These are phyloP conservation scores for Parietaria judaica DNA, from an alignment of 306 rosid species.

Conservation along the genomic window DNA sequence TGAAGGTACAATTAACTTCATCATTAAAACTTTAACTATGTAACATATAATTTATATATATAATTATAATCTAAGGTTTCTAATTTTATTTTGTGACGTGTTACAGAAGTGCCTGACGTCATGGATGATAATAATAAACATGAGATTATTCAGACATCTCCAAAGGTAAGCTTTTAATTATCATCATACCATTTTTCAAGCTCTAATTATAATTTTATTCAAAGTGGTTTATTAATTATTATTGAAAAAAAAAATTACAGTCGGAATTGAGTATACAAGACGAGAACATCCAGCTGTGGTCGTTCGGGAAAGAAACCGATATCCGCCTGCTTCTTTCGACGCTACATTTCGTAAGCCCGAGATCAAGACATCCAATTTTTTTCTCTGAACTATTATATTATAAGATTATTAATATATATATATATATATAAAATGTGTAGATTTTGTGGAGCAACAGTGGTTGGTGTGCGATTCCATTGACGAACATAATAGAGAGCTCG, in stretches of 20 bases:
- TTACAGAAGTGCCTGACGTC: too few relatives aligned
- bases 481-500: constrained; percentile 51
- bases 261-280: constrained; percentile 49
- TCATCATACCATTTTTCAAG: neutral
- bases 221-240: too few relatives aligned
- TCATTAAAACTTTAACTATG: neutral
- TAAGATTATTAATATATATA: constrained; percentile 10
- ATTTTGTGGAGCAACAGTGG: constrained; percentile 68
- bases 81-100: too few relatives aligned
- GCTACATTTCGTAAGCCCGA: constrained; percentile 51
- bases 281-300: constrained; percentile 70
- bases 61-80: too few relatives aligned
- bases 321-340: constrained; percentile 74
- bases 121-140: constrained; percentile 34
- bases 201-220: too few relatives aligned
- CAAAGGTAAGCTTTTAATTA: constrained; percentile 39
- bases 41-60: too few relatives aligned
- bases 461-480: constrained; percentile 56
- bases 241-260: constrained; percentile 23
- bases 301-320: constrained; percentile 69
- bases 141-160: constrained; percentile 25
- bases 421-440: constrained; percentile 23
- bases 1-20: constrained; percentile 27
- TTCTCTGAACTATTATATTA: neutral
- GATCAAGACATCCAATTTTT: too few relatives aligned